Base-by-base conservation (phyloP, 768 basidiomycete genomes). In the Rhizopogon vesiculosus region DNA sequence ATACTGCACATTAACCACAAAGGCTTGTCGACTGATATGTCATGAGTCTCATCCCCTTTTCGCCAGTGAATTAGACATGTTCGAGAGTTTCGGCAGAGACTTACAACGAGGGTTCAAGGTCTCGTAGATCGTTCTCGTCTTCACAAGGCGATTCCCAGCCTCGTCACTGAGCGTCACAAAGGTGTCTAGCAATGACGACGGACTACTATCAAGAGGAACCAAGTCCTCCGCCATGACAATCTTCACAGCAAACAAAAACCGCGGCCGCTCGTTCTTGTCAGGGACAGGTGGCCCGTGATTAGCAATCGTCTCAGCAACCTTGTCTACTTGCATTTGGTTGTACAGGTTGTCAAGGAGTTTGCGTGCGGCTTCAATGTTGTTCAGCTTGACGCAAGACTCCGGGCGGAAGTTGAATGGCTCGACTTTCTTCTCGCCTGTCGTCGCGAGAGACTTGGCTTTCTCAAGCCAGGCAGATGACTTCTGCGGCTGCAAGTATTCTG, bases 1-100 rank as follows among this genome's bases (percentile, higher is more conserved):
- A 98, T 82, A 58, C 93, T 96, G 49, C 93, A 87, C 89, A 98
- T 97, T 43, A 99, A 76, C 97, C 97, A 99, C 3, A 98, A 77
- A n/a, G 90, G 82, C 60, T 91, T 90, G 45, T 93, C 90, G 13
- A 98, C 90, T 0, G 94, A 92, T 10, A 98, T 78, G 66, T 99
- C 97, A 62, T 97, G 93, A 0, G 93, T 93, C 69, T 99, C 95
- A 58, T 98, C 94, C 97, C 97, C 92, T 95, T 59, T 13, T 59
- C 25, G 25, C 19, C 45, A 56, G 51, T 55, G 51, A 64, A 56
- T 57, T 42, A 50, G 9, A 41, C 19, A 15, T 13, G 12, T 45
- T 44, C 35, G 46, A n/a, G 16, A 39, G 48, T 55, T 22, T 49
- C 18, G 5, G 8, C 1, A 5, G 18, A 41, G 29, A 75, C 90